Evolutionary conservation across 768 basidiomycete genomes (phyloP).

Genomic region (Aureoboletus auriporus): DNA sequence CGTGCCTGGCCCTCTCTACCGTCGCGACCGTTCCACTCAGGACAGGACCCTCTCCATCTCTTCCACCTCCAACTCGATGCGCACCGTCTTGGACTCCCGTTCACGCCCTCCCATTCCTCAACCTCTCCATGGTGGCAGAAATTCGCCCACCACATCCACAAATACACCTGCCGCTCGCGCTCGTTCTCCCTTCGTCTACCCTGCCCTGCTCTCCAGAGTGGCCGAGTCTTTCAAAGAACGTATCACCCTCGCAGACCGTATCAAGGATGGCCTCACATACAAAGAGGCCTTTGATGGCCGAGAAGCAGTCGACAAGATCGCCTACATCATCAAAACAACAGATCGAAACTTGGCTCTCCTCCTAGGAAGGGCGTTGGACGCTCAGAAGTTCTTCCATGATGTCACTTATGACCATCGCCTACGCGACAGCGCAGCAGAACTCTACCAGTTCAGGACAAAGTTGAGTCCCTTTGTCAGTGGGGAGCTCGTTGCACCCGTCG

Average conservation of each 20-base stretch:
- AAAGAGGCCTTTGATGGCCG: constrained; percentile 96
- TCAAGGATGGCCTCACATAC: constrained; percentile 96
- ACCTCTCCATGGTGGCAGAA: constrained; percentile 36
- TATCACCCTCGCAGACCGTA: constrained; percentile 68
- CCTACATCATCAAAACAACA: constrained; percentile 97
- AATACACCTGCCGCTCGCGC: constrained; percentile 35
- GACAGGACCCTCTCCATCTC: constrained; percentile 80
- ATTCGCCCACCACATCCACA: constrained; percentile 33
- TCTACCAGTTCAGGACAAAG: constrained; percentile 90
- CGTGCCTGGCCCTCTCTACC: constrained; percentile 47
- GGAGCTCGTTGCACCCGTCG: constrained; percentile 43
- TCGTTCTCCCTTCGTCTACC: constrained; percentile 81
- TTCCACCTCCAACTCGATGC: constrained; percentile 48
- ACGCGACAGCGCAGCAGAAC: constrained; percentile 80
- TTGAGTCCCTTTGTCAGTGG: constrained; percentile 84
- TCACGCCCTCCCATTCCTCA: constrained; percentile 33
- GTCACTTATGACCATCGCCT: constrained; percentile 98
- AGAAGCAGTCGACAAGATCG: constrained; percentile 95
- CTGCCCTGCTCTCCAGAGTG: constrained; percentile 92
- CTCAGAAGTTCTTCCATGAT: constrained; percentile 99
- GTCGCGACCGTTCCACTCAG: constrained; percentile 57
- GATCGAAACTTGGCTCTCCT: constrained; percentile 94
- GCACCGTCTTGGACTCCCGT: constrained; percentile 40
- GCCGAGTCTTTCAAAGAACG: constrained; percentile 90
- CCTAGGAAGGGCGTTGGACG: constrained; percentile 92